These are phyloP conservation scores for Leptosphaerulina australis DNA, from an alignment of 2,329 filamentous ascomycete genomes.

Conservation along the genomic window DNA sequence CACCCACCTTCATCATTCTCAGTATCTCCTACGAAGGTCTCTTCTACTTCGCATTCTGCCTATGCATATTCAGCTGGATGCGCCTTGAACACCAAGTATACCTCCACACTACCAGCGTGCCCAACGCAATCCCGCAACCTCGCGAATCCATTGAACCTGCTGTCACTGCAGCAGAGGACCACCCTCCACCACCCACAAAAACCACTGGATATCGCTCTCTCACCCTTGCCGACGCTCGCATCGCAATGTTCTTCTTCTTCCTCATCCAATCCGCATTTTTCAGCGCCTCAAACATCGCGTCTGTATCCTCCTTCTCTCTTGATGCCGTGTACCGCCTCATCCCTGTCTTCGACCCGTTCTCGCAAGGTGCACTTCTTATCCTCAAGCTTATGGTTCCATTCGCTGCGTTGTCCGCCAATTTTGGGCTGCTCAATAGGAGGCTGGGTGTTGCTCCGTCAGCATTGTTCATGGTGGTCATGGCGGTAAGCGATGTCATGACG, in stretches of 20 bases:
- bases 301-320: slow-evolving; percentile 88
- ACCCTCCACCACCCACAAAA: slow-evolving; percentile 39
- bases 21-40: slow-evolving; percentile 97
- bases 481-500: slow-evolving; percentile 84
- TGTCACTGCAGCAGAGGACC: slow-evolving; percentile 47
- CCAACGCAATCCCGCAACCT: slow-evolving; percentile 16
- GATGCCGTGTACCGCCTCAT: slow-evolving; percentile 87
- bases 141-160: slow-evolving; percentile 44
- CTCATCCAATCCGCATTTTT: slow-evolving; percentile 96
- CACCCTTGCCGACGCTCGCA: slow-evolving; percentile 80
- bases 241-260: slow-evolving; percentile 93
- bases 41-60: slow-evolving; percentile 90
- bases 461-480: slow-evolving; percentile 90
- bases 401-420: slow-evolving; percentile 85
- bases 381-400: slow-evolving; percentile 94
- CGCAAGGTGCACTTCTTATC: slow-evolving; percentile 83
- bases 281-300: slow-evolving; percentile 94
- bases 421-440: slow-evolving; percentile 88
- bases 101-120: slow-evolving; percentile 40
- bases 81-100: slow-evolving; percentile 84
- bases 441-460: slow-evolving; percentile 85
- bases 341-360: slow-evolving; percentile 92
- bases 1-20: slow-evolving; percentile 91
- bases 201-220: slow-evolving; percentile 66
- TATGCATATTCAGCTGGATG: slow-evolving; percentile 85